These are phyloP conservation scores for Rutstroemia sp. DNA, from an alignment of 2,329 filamentous ascomycete species.

Conservation along the genomic window DNA sequence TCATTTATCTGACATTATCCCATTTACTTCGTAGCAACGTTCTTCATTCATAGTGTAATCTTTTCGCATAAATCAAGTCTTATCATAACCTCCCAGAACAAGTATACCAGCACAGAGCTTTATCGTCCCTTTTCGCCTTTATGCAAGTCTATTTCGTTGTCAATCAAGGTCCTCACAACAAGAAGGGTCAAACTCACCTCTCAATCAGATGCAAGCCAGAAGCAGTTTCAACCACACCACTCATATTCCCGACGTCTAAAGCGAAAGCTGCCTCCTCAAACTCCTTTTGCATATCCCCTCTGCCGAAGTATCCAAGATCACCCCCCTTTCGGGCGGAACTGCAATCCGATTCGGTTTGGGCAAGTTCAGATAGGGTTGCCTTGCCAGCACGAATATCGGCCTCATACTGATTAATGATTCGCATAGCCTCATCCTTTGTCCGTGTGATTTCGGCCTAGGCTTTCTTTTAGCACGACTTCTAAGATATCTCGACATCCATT, in stretches of 20 bases:
- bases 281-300: slow-evolving; percentile 96
- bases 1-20: background rate
- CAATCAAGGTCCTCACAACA: background rate
- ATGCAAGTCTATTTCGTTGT: slow-evolving; percentile 3
- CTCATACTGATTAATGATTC: slow-evolving; percentile 70
- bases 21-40: background rate
- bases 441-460: slow-evolving; percentile 70
- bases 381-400: slow-evolving; percentile 65
- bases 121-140: background rate
- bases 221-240: slow-evolving; percentile 80
- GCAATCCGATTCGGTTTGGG: slow-evolving; percentile 86
- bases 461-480: slow-evolving; percentile 11
- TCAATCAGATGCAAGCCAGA: slow-evolving; percentile 95
- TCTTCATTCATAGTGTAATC: background rate
- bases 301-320: slow-evolving; percentile 90
- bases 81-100: background rate
- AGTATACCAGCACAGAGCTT: background rate
- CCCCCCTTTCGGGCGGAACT: slow-evolving; percentile 91
- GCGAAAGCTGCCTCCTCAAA: slow-evolving; percentile 94
- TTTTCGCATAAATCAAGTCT: background rate
- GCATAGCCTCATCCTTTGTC: slow-evolving; percentile 75
- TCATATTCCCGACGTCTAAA: slow-evolving; percentile 81
- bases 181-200: slow-evolving; percentile 45
- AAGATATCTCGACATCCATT: background rate
- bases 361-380: slow-evolving; percentile 70